A percentile compares a stretch with the other conserved stretches of the same genome.
phyloP scores from a whole-genome alignment of 2,329 filamentous ascomycete species.

The Curvularia eragrostidis region DNA sequence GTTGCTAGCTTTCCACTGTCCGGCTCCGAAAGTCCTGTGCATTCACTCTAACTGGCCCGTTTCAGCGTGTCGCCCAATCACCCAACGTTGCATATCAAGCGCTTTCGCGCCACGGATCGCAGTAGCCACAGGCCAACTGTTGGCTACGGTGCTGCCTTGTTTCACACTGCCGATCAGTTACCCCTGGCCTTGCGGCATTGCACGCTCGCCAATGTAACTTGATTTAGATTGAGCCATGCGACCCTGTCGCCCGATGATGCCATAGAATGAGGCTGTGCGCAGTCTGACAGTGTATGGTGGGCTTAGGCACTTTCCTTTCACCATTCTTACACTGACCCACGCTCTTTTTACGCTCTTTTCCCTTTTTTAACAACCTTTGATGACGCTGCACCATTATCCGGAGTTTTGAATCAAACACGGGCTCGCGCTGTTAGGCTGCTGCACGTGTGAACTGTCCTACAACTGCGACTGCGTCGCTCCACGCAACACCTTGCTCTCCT shows the following conservation, averaged over 20 bases:
- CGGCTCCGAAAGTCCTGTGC: slow-evolving; percentile 1
- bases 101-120: slow-evolving; percentile 35
- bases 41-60: slow-evolving; percentile 20
- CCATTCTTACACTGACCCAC: neutral
- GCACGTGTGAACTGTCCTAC: neutral
- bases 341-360: neutral
- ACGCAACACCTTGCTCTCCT: neutral
- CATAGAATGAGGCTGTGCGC: slow-evolving; percentile 18
- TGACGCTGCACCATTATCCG: neutral
- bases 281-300: neutral
- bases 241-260: slow-evolving; percentile 21
- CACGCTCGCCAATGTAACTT: slow-evolving; percentile 19
- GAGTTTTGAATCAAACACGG: too few relatives aligned
- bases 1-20: neutral
- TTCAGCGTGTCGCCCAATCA: slow-evolving; percentile 33
- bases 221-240: slow-evolving; percentile 15
- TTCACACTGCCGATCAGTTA: slow-evolving; percentile 25
- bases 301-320: slow-evolving; percentile 4
- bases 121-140: slow-evolving; percentile 28
- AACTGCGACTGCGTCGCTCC: neutral
- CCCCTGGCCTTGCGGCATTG: slow-evolving; percentile 15
- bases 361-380: neutral
- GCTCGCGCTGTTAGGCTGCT: neutral
- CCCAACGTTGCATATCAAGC: slow-evolving; percentile 38
- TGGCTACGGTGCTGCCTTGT: slow-evolving; percentile 27